Percentiles rank a stretch among this genome's conserved stretches.
These are phyloP conservation scores for Dichotomocladium elegans DNA, from an alignment of 371 early-diverging fungal genomes.

Conservation along the genomic window DNA sequence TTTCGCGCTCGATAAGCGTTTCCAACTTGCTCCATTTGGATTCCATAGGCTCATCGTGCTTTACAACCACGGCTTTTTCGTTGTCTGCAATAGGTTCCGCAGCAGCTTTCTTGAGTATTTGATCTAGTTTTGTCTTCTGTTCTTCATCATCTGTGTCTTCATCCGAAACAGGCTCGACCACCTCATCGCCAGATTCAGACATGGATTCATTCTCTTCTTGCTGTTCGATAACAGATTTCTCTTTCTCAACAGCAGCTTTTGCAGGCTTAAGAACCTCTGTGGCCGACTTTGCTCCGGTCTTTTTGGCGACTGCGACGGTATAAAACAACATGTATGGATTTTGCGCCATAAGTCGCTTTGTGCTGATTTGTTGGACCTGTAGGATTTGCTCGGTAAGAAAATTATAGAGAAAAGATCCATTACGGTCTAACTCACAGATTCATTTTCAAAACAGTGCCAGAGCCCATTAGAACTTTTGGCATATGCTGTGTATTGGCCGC, in stretches of 20 bases:
- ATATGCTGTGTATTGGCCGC: constrained; percentile 83
- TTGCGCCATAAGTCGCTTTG: constrained; percentile 66
- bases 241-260: constrained; percentile 7
- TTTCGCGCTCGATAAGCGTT: constrained; percentile 48
- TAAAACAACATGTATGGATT: constrained; percentile 86
- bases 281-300: constrained; percentile 10
- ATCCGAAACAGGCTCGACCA: no score
- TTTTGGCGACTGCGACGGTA: constrained; percentile 19
- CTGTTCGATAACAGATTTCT: constrained; percentile 1
- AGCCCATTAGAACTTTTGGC: constrained; percentile 76
- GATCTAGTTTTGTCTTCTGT: constrained; percentile 15
- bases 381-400: no score
- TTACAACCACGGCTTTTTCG: constrained; percentile 41
- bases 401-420: neutral
- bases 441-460: constrained; percentile 85
- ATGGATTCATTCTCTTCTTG: constrained; percentile 7
- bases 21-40: constrained; percentile 53
- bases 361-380: constrained; percentile 65
- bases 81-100: constrained; percentile 28
- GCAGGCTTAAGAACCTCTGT: constrained; percentile 10
- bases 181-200: constrained; percentile 4
- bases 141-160: constrained; percentile 26
- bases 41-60: constrained; percentile 47
- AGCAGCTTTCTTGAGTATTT: constrained; percentile 35
- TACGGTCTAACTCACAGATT: constrained; percentile 43